Evolutionary conservation across 139 green algal species (phyloP), one percentile per base, ranked within the genome.

Genomic region (Micractinium sp.): DNA sequence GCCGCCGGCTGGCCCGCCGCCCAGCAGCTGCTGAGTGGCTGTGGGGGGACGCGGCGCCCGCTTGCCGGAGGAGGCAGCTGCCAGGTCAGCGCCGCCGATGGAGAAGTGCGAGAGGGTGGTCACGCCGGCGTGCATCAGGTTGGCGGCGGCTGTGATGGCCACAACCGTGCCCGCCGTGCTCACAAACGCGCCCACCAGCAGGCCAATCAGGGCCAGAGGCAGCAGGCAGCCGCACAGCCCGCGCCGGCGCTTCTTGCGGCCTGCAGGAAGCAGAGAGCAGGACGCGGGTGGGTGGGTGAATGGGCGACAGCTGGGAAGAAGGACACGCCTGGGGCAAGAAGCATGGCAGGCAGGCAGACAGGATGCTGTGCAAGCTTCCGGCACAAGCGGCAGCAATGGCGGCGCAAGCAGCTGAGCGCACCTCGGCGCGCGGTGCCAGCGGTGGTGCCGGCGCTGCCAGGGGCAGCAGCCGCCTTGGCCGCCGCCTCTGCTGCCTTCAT

Each of bases 101-200:
- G 87, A 81, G 76, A 90, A 87, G 87, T 86, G 80, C 0, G 80
- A 86, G 31, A 87, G 75, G 9, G 80, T 81, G n/a, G 53, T n/a
- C 0, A 86, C 29, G 85, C 85, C 67, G 12, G 79, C 78, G 73
- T 90, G 87, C 60, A 85, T 81, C 27, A 90, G 67, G 71, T 80
- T 90, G 82, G 87, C 87, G 18, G 60, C 87, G 0, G 80, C 67
- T 13, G 87, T 90, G 82, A 88, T 63, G 71, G 22, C n/a, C 4
- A 80, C 79, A 29, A 90, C 82, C 2, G 61, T 31, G 14, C 27
- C 56, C 1, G 76, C 75, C 0, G 75, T 27, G 85, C 75, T 71
- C 53, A 89, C 27, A n/a, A 87, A 87, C 14, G 53, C 61, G 60
- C 81, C 69, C 23, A 88, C n/a, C 79, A 88, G 22, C 87, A 87